These are phyloP conservation scores for Penicillium fuscoglaucum DNA, from an alignment of 2,329 filamentous ascomycete genomes.

Conservation along the genomic window DNA sequence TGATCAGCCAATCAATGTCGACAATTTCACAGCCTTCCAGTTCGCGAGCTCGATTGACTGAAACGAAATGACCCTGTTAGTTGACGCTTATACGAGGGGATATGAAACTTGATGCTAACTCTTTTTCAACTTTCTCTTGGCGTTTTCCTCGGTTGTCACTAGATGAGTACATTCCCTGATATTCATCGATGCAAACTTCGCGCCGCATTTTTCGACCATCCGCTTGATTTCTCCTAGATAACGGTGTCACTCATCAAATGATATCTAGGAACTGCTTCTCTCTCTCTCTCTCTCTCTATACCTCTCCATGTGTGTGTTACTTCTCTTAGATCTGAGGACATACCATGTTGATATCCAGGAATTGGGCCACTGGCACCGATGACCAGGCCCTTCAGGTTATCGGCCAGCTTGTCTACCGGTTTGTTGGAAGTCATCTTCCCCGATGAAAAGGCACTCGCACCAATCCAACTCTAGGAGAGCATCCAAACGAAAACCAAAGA, in stretches of 20 bases:
- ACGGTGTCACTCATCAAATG: neutral
- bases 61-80: neutral
- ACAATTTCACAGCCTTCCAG: conserved; percentile 55
- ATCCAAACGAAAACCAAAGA: neutral
- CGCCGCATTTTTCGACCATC: conserved; percentile 33
- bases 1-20: conserved; percentile 57
- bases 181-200: conserved; percentile 27
- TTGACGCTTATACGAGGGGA: neutral
- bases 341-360: conserved; percentile 49
- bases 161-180: conserved; percentile 34
- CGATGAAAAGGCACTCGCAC: neutral
- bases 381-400: conserved; percentile 18
- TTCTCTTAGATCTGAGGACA: neutral
- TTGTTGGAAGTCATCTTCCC: neutral
- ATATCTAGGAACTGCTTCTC: neutral
- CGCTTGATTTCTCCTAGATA: conserved; percentile 27
- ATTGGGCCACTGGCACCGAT: conserved; percentile 62
- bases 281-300: neutral
- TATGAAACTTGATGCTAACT: conserved; percentile 14
- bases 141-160: conserved; percentile 28
- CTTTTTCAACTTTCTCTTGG: conserved; percentile 26
- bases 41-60: conserved; percentile 46
- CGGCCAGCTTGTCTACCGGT: neutral
- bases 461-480: neutral
- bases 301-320: neutral